Base-by-base conservation (phyloP, 208 protist genomes). In the Blastocrithidia nonstop region DNA sequence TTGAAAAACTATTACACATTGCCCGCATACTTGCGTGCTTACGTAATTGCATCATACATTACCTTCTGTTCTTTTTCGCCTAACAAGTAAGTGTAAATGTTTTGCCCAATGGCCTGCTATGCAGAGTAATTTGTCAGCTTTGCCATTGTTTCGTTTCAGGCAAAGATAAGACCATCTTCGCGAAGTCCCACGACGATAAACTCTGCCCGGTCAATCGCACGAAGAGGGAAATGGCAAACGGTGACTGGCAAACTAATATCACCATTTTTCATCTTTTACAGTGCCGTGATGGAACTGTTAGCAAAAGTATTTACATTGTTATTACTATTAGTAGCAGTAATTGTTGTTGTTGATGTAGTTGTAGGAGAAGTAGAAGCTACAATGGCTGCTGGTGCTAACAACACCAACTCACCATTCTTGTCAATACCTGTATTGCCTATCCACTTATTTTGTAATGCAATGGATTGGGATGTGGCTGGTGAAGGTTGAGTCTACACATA, bases 41-140 rank as follows among this genome's bases (percentile, higher is more conserved):
- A 50, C 25, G 21, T 61, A 51, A 92, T 71, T 19, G 66, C 60
- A 15, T 58, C 33, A 54, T 72, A 65, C 69, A 92, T 76, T 6
- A 39, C 33, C 45, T 77, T 51, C 60, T 92, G 83, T 45, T 88
- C 83, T 31, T 66, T 45, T 38, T 70, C 58, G 22, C 70, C 66
- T 17, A 74, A 45, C 4, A 92, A 50, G 26, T 88, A 86, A 19
- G 77, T 80, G 57, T 74, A 92, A 24, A 92, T 69, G 50, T 75
- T 85, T 42, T 87, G 78, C 6, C 83, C 83, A 15, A 88, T 57
- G 35, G 66, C 71, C 25, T 92, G 70, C 21, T 48, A 57, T 0
- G 69, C 53, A 24, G 69, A 41, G 61, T 88, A 92, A 48, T 59
- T 69, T 17, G 75, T 88, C 6, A 85, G 56, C 33, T 26, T 48